Conservation (phyloP, 768 basidiomycete genomes). For the Chlorophyllum brunneum region DNA sequence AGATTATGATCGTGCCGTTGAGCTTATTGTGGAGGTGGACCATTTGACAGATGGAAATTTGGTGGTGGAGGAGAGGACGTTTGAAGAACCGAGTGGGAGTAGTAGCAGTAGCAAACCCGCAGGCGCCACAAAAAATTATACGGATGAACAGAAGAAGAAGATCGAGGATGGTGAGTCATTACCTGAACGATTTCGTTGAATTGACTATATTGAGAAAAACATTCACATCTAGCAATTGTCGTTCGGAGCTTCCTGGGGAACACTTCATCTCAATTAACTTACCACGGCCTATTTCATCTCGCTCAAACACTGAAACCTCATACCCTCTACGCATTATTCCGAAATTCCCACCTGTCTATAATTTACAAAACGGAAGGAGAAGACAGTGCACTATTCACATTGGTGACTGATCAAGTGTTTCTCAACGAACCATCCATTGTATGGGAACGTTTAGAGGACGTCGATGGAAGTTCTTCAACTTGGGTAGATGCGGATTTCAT, state of each 20-base stretch:
- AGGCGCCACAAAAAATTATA: slow-evolving; percentile 30
- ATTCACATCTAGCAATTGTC: slow-evolving; percentile 48
- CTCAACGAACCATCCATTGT: slow-evolving; percentile 73
- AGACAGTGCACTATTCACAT: slow-evolving; percentile 56
- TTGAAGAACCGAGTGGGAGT: slow-evolving; percentile 14
- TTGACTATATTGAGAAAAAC: not conserved
- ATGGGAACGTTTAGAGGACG: slow-evolving; percentile 89
- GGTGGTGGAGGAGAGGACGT: slow-evolving; percentile 36
- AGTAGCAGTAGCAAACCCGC: slow-evolving; percentile 17
- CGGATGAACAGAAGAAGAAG: slow-evolving; percentile 54
- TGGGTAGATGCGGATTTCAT: slow-evolving; percentile 77
- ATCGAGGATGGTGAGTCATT: slow-evolving; percentile 65
- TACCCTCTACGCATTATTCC: slow-evolving; percentile 78
- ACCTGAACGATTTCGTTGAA: too few relatives aligned
- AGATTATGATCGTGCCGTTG: slow-evolving; percentile 75
- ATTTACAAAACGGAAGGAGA: slow-evolving; percentile 52
- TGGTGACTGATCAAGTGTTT: slow-evolving; percentile 86
- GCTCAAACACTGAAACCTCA: slow-evolving; percentile 55
- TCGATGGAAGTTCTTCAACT: slow-evolving; percentile 72
- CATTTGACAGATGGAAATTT: slow-evolving; percentile 63
- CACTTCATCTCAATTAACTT: slow-evolving; percentile 81
- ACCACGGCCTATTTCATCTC: slow-evolving; percentile 81
- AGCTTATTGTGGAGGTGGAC: slow-evolving; percentile 76
- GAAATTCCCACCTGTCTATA: slow-evolving; percentile 87
- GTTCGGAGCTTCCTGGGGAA: slow-evolving; percentile 66